Percentiles rank a stretch among this genome's conserved stretches.
Evolutionary conservation across 768 basidiomycete genomes (phyloP).

Genomic region (Lentinus brumalis): DNA sequence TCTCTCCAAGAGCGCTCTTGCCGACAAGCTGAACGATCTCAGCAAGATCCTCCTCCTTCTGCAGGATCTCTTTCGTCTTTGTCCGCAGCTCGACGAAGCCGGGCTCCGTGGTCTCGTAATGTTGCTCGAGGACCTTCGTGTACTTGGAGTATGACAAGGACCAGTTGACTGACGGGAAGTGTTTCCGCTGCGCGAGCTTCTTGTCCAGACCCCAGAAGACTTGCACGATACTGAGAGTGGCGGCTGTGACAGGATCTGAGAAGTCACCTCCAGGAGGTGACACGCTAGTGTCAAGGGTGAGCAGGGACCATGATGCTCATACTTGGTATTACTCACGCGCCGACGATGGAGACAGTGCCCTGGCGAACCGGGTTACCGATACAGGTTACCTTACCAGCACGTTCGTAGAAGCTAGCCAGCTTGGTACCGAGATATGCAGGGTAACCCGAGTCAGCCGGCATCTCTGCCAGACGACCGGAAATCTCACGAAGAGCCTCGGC

Average conservation of each 20-base stretch:
- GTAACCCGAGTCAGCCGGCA: slow-evolving; percentile 99
- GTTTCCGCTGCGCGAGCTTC: slow-evolving; percentile 97
- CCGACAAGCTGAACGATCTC: slow-evolving; percentile 99
- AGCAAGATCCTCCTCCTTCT: slow-evolving; percentile 97
- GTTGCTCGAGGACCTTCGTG: slow-evolving; percentile 87
- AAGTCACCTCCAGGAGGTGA: slow-evolving; percentile 99
- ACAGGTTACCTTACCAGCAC: slow-evolving; percentile 94
- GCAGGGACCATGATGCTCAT: neutral
- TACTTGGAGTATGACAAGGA: slow-evolving; percentile 99
- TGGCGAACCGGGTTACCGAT: slow-evolving; percentile 85
- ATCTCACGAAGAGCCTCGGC: slow-evolving; percentile 99
- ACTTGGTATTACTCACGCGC: slow-evolving; percentile 71
- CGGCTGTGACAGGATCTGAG: slow-evolving; percentile 97
- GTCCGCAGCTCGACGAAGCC: slow-evolving; percentile 95
- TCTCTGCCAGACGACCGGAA: slow-evolving; percentile 97
- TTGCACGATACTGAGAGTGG: slow-evolving; percentile 97
- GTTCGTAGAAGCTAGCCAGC: slow-evolving; percentile 97
- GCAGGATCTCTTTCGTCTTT: slow-evolving; percentile 93
- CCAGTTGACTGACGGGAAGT: slow-evolving; percentile 99
- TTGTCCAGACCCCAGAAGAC: slow-evolving; percentile 99
- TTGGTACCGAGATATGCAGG: slow-evolving; percentile 97
- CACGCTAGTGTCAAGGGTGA: slow-evolving; percentile 56
- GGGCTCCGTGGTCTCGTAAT: slow-evolving; percentile 88
- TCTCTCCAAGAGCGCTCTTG: slow-evolving; percentile 95
- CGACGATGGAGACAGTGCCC: slow-evolving; percentile 97